These are phyloP conservation scores for Kalmusia sp. DNA, from an alignment of 2,329 filamentous ascomycete species.

Conservation along the genomic window DNA sequence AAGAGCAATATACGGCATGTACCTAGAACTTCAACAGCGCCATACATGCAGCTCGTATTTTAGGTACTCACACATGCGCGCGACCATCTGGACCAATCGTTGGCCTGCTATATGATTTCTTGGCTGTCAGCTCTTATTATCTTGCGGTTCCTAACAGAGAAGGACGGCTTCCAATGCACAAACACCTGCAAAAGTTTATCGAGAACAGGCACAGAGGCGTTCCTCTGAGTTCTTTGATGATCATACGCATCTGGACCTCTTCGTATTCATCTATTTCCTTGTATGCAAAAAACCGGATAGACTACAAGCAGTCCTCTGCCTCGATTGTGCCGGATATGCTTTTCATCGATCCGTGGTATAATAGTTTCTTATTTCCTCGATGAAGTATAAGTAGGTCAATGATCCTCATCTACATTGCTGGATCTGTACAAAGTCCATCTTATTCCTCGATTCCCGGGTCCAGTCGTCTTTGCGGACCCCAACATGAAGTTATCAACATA, in stretches of 20 bases:
- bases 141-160: constrained; percentile 4
- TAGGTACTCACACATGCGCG: constrained; percentile 8
- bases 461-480: background rate
- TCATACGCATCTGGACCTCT: constrained; percentile 1
- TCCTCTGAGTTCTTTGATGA: constrained; percentile 7
- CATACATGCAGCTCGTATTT: constrained; percentile 25
- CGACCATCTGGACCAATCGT: constrained; percentile 23
- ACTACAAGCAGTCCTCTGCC: background rate
- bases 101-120: constrained; percentile 9
- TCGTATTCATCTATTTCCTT: constrained; percentile 29
- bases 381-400: no score
- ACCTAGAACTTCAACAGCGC: constrained; percentile 15
- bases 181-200: constrained; percentile 7
- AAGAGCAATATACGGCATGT: constrained; percentile 31
- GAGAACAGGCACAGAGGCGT: constrained; percentile 17
- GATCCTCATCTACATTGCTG: no score
- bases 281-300: background rate
- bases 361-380: no score
- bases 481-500: constrained; percentile 21
- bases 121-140: constrained; percentile 31
- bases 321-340: no score
- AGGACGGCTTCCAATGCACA: background rate
- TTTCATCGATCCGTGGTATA: no score
- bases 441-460: no score
- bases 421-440: no score